Evolutionary conservation across 169 alveolate genomes (phyloP).

Genomic region (Blepharisma undulans): DNA sequence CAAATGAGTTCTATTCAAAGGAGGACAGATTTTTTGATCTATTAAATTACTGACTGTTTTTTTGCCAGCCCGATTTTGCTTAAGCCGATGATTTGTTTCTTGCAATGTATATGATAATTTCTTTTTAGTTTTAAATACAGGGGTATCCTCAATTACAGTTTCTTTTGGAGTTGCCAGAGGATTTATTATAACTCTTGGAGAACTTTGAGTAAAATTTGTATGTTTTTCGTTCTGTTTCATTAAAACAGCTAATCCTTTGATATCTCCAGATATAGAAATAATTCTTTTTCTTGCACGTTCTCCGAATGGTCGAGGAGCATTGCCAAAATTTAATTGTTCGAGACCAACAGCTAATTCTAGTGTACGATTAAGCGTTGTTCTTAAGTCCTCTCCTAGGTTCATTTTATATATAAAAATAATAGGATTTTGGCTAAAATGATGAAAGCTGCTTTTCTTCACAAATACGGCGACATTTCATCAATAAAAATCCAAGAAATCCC

Average conservation of each 20-base stretch:
- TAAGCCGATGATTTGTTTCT: constrained; percentile 21
- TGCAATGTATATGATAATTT: not conserved
- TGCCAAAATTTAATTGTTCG: not conserved
- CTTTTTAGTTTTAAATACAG: not conserved
- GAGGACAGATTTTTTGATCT: not conserved
- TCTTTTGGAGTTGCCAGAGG: not conserved
- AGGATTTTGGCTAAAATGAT: not conserved
- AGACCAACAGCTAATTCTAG: constrained; percentile 11
- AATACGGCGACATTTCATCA: not conserved
- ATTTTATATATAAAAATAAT: not conserved
- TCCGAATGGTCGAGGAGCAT: not conserved
- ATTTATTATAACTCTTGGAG: not conserved
- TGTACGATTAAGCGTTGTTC: not conserved
- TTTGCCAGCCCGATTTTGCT: constrained; percentile 25
- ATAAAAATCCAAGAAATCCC: constrained; percentile 35
- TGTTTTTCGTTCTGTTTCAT: not conserved
- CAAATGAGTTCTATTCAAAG: not conserved
- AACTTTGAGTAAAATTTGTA: not conserved
- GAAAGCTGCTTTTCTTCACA: not conserved
- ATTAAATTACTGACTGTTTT: not conserved
- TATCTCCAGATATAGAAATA: not conserved
- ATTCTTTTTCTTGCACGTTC: not conserved
- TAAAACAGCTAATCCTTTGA: not conserved
- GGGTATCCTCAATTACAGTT: not conserved
- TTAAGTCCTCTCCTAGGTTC: not conserved